Evolutionary conservation across 2,329 filamentous ascomycete species (phyloP), one percentile per base, ranked within the genome.

Genomic region (Mycosphaerella arachidis): DNA sequence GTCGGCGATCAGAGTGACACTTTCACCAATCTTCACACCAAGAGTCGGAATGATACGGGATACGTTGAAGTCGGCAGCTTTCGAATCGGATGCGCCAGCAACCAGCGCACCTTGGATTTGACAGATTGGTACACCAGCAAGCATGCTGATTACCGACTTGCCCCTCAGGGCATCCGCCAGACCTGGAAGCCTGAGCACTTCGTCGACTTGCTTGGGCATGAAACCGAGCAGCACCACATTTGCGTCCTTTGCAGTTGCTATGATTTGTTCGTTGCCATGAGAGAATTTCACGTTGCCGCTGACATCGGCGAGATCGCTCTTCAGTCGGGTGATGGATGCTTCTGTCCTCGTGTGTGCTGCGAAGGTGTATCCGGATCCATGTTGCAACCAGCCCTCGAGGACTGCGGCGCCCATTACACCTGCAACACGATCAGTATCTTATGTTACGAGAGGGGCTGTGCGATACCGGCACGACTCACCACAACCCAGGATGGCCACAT

Each of bases 361-460:
- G 50, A 53, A 61, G 52, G 57, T 51, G 60, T 55, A 63, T 13
- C 30, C 51, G 8, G 46, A 59, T 27, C 30, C 27, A 51, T 48
- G 63, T 24, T 56, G 53, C 35, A 61, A 27, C 27, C 54, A 60
- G 1, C 65, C 66, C 53, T 67, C 58, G 27, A 68, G 59, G 5
- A 68, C 60, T 13, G 65, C 64, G 12, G 66, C 63, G 18, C 66
- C 66, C 62, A 68, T 67, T 52, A 64, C 66, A 16, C 66, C 66
- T 68, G 45, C 8, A 16, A 20, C 2, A 20, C 30, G 5, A 56
- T 56, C n/a, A 56, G 54, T 29, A 55, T n/a, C 3, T 31, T 29
- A 55, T n/a, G 8, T 31, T 29, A 10, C 37, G 30, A 12, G 8
- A 8, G 24, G 8, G 37, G 27, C 40, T 1, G 9, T 16, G 27